Evolutionary conservation across 108 stramenopile genomes (phyloP), one percentile per base, ranked within the genome.

Genomic region (Chaetoceros muelleri): DNA sequence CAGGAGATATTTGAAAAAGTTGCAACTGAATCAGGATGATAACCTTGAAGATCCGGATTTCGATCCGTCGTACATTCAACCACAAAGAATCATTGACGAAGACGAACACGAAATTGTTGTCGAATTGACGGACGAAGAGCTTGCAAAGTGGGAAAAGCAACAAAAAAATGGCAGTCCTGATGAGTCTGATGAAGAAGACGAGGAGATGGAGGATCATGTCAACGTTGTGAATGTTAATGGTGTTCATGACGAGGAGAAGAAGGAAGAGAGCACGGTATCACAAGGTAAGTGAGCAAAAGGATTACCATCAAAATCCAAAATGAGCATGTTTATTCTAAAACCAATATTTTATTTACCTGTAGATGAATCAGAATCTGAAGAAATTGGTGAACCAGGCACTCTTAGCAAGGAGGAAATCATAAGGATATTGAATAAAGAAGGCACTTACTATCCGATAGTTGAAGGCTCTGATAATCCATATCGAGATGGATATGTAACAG

Each of bases 61-160:
- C 55, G 94, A 95, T 69, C 85, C 82, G 21, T 53, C 74, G 8
- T 95, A 62, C 52, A 72, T 72, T 10, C 73, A 75, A n/a, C 78
- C 85, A 0, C 84, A 90, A 58, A 87, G 82, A 57, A 86, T 95
- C 53, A 34, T 91, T n/a, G 91, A 88, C 30, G 82, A 86, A 72
- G 79, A 78, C 28, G 89, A 91, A 44, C 85, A 89, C 47, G 89
- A 90, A 64, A 69, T 90, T 16, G 75, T 70, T 25, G 71, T 90
- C 18, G 91, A 91, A 48, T 57, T 91, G 40, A 61, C 73, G 3
- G 85, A 89, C 44, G 78, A 87, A 62, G 93, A 91, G 62, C 57
- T 91, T 24, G 48, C 81, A 23, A 72, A 80, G 53, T 90, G 85
- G 88, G 82, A 87, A 52, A 86, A 83, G 51, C 71, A 87, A 60